Percentiles rank a stretch among this genome's conserved stretches.
Evolutionary conservation across 495 filamentous ascomycete species (phyloP).

Genomic region (Aspergillus cavernicola): DNA sequence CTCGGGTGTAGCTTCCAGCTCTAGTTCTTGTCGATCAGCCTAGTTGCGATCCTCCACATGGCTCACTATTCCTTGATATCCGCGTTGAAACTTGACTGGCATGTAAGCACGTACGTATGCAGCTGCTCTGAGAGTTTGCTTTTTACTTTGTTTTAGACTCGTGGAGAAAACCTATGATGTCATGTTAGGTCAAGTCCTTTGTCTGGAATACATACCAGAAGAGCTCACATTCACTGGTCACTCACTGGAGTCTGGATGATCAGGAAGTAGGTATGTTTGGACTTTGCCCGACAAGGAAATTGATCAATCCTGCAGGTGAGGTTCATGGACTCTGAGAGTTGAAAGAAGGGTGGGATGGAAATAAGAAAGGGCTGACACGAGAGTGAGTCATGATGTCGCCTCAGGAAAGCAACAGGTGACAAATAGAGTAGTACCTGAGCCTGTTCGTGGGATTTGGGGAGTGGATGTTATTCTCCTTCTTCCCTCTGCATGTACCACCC

Average conservation of each 20-base stretch:
- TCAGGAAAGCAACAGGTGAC: slow-evolving; percentile 34
- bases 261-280: slow-evolving; percentile 21
- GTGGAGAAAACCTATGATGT: slow-evolving; percentile 15
- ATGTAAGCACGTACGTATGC: neutral
- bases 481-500: slow-evolving; percentile 23
- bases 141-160: neutral
- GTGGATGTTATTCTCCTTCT: slow-evolving; percentile 20
- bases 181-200: slow-evolving; percentile 6
- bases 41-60: slow-evolving; percentile 14
- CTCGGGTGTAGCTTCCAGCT: slow-evolving; percentile 11
- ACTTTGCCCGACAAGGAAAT: slow-evolving; percentile 26
- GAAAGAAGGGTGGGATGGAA: neutral
- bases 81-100: slow-evolving; percentile 8
- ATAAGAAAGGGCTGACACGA: slow-evolving; percentile 12
- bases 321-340: neutral
- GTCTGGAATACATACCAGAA: neutral
- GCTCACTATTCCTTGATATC: slow-evolving; percentile 18
- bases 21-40: slow-evolving; percentile 8
- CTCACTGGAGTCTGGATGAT: slow-evolving; percentile 11
- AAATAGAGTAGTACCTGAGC: slow-evolving; percentile 30
- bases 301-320: slow-evolving; percentile 37
- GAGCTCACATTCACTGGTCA: slow-evolving; percentile 19
- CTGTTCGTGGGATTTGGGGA: slow-evolving; percentile 28
- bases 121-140: neutral
- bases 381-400: slow-evolving; percentile 36